Base-by-base conservation (phyloP, 768 basidiomycete genomes). In the Lentinula sp. region DNA sequence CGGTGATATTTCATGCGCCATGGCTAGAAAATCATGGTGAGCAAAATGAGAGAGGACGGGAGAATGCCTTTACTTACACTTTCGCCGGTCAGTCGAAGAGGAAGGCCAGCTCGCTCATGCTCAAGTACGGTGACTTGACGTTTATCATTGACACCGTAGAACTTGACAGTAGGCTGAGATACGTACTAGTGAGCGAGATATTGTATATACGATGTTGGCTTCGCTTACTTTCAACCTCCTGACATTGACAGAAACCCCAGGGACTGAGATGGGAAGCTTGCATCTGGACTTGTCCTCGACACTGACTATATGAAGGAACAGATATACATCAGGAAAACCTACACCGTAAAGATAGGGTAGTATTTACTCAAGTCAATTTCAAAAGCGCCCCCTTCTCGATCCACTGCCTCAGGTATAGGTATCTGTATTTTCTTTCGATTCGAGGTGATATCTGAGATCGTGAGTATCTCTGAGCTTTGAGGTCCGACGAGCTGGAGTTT, bases 251-350 rank as follows among this genome's bases (percentile, higher is more conserved):
- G 85, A 81, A 37, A 96, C 73, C 2, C 90, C 90, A n/a, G 88
- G 85, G 0, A 87, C 86, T 7, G 85, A 82, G 15, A 98, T 74
- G 7, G 85, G 69, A 28, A 91, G 82, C 67, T 86, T 88, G 74
- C 97, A 98, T 33, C 90, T 89, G 68, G 93, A 92, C 4, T 85
- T 84, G 75, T 98, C 97, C 69, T 90, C 88, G 32, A 98, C 85
- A 66, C 84, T 91, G 58, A 91, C 87, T 88, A 73, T 42, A 61
- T 39, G 37, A 13, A 39, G 5, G 9, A 39, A 39, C 13, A 52
- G 18, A 28, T 8, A 15, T 10, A 6, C 37, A 52, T 41, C 28
- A 60, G 6, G 9, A 35, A 35, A 7, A 13, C 15, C 12, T 41
- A 35, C 7, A 57, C 61, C 43, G 9, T 57, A 7, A 32, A 37